Evolutionary conservation across 2,329 filamentous ascomycete genomes (phyloP).

Genomic region (Nothomitra cinnamomea): DNA sequence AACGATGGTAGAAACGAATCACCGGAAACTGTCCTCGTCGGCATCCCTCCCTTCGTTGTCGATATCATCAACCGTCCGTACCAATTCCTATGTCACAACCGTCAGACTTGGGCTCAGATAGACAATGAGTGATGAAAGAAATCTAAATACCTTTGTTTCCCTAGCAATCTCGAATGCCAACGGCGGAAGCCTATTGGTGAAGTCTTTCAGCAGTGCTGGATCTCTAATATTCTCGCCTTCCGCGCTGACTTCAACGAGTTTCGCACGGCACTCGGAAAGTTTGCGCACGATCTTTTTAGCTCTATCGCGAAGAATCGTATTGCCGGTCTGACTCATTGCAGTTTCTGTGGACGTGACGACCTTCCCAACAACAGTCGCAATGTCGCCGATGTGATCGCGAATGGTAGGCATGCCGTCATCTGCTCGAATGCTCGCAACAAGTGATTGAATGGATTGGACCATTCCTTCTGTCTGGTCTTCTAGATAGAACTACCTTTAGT

Average conservation of each 20-base stretch:
- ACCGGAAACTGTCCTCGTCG: conserved; percentile 5
- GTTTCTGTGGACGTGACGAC: conserved; percentile 50
- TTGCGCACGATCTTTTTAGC: conserved; percentile 34
- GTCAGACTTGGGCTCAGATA: too few relatives aligned
- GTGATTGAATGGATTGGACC: conserved; percentile 64
- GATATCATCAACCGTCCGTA: conserved; percentile 2
- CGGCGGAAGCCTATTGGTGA: conserved; percentile 57
- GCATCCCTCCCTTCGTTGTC: conserved; percentile 2
- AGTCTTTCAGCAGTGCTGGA: conserved; percentile 32
- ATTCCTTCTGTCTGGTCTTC: conserved; percentile 68
- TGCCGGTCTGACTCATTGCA: conserved; percentile 32
- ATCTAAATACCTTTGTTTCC: conserved; percentile 47
- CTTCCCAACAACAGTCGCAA: conserved; percentile 51
- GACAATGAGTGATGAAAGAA: neutral
- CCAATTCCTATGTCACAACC: neutral
- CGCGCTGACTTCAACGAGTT: conserved; percentile 45
- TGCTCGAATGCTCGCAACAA: conserved; percentile 54
- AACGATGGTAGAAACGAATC: neutral
- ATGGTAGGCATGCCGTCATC: conserved; percentile 48
- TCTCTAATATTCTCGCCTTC: conserved; percentile 43
- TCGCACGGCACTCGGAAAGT: conserved; percentile 45
- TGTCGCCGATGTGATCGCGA: conserved; percentile 50
- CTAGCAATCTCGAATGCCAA: conserved; percentile 77
- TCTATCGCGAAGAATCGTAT: conserved; percentile 33
- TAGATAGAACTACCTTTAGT: conserved; percentile 45